Conservation (phyloP, 2,329 filamentous ascomycete species). For the Calonectria pseudoturangicola region DNA sequence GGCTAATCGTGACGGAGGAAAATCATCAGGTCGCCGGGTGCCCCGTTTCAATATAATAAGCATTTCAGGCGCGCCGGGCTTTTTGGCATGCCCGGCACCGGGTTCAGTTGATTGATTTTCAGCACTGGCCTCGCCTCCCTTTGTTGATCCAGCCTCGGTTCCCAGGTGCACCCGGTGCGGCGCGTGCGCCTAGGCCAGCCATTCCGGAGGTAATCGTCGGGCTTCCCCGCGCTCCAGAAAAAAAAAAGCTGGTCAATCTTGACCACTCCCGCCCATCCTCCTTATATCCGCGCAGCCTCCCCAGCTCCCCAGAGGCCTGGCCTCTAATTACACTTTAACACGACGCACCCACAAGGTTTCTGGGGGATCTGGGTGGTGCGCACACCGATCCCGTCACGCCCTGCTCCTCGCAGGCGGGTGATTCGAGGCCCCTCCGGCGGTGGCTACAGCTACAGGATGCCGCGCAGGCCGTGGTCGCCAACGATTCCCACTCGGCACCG, state of each 20-base stretch:
- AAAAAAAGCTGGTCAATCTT: slow-evolving; percentile 12
- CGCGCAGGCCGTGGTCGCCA: slow-evolving; percentile 16
- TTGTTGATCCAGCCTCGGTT: slow-evolving; percentile 16
- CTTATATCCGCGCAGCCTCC: slow-evolving; percentile 20
- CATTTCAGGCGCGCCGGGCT: slow-evolving; percentile 7
- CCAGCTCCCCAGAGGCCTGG: slow-evolving; percentile 3
- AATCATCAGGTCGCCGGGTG: slow-evolving; percentile 7
- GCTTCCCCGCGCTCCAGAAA: slow-evolving; percentile 39
- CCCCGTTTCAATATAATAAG: not conserved
- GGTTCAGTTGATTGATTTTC: not conserved
- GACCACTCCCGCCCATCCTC: not conserved
- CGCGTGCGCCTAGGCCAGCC: slow-evolving; percentile 38
- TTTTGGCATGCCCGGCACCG: not conserved
- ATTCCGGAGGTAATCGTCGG: slow-evolving; percentile 44
- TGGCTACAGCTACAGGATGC: slow-evolving; percentile 9
- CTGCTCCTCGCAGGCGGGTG: slow-evolving; percentile 1
- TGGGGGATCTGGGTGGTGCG: slow-evolving; percentile 11
- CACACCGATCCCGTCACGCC: slow-evolving; percentile 4
- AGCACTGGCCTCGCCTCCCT: slow-evolving; percentile 24
- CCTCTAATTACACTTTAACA: slow-evolving; percentile 20
- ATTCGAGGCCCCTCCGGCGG: not conserved
- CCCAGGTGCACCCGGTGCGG: slow-evolving; percentile 41
- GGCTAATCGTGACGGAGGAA: slow-evolving; percentile 12
- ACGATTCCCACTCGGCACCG: slow-evolving; percentile 25
- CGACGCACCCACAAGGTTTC: slow-evolving; percentile 17